These are phyloP conservation scores for Leccinum pachyderme DNA, from an alignment of 1,284 basidiomycete species.

Conservation along the genomic window DNA sequence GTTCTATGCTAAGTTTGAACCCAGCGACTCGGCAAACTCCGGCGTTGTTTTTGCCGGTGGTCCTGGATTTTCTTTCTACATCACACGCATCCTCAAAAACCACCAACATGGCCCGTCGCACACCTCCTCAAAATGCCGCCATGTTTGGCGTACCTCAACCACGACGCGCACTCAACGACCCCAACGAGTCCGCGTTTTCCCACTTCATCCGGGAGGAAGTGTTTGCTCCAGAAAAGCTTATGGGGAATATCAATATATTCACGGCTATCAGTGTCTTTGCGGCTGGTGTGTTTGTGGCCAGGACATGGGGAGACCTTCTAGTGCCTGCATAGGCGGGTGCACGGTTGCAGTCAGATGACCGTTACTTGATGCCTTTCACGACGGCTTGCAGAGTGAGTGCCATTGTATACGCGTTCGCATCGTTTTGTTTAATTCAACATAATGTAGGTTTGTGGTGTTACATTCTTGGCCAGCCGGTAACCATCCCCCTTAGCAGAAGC, in stretches of 20 bases:
- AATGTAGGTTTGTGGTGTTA: conserved; percentile 6
- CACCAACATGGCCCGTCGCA: conserved; percentile 63
- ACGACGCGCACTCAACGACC: conserved; percentile 44
- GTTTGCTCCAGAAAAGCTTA: conserved; percentile 65
- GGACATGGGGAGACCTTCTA: conserved; percentile 74
- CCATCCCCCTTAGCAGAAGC: neutral
- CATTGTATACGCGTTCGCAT: neutral
- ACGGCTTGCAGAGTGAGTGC: conserved; percentile 13
- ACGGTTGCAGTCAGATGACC: neutral
- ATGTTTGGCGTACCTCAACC: conserved; percentile 47
- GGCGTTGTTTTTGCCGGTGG: conserved; percentile 1
- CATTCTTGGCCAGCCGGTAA: conserved; percentile 1
- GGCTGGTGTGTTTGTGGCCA: conserved; percentile 60
- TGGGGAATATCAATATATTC: conserved; percentile 67
- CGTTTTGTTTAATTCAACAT: conserved; percentile 4
- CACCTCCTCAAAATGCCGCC: conserved; percentile 51
- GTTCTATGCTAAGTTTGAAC: neutral
- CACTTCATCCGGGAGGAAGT: conserved; percentile 66
- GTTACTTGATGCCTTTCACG: neutral
- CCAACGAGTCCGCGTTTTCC: conserved; percentile 59
- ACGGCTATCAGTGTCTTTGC: conserved; percentile 63
- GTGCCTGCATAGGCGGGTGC: conserved; percentile 48
- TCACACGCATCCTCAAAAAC: neutral
- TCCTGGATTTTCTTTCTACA: conserved; percentile 1
- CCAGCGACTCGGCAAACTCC: conserved; percentile 20